Evolutionary conservation across 2,329 filamentous ascomycete genomes (phyloP).

Genomic region (Colletotrichum noveboracense): DNA sequence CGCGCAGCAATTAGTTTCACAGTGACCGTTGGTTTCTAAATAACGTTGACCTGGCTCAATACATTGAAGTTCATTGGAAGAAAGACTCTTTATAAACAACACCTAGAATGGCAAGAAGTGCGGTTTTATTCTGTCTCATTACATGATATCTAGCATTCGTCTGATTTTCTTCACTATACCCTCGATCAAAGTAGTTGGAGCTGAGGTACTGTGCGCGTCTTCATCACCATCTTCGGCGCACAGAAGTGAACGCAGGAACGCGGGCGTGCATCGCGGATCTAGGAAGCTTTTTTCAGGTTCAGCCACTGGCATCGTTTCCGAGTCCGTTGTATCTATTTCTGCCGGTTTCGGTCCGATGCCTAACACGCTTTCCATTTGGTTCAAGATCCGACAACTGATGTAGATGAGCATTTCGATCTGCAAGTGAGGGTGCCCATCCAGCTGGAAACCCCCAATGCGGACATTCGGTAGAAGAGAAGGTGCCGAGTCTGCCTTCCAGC

Average conservation of each 20-base stretch:
- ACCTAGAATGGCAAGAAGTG: fast-evolving
- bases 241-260: background rate
- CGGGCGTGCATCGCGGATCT: background rate
- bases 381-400: background rate
- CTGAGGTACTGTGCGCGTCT: fast-evolving
- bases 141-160: background rate
- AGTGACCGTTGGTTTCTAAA: fast-evolving
- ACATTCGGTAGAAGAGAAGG: background rate
- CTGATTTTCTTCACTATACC: background rate
- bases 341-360: fast-evolving
- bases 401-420: background rate
- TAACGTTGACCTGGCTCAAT: too few relatives aligned
- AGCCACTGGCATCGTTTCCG: fast-evolving
- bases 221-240: background rate
- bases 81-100: fast-evolving
- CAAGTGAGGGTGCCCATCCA: background rate
- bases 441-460: background rate
- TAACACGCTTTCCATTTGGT: background rate
- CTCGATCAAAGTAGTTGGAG: background rate
- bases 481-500: fast-evolving
- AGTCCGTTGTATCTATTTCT: background rate
- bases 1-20: too few relatives aligned
- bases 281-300: fast-evolving
- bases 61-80: too few relatives aligned
- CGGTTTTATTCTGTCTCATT: fast-evolving